Evolutionary conservation across 75 land plant genomes (phyloP).

Genomic region (Cryptomeria japonica): DNA sequence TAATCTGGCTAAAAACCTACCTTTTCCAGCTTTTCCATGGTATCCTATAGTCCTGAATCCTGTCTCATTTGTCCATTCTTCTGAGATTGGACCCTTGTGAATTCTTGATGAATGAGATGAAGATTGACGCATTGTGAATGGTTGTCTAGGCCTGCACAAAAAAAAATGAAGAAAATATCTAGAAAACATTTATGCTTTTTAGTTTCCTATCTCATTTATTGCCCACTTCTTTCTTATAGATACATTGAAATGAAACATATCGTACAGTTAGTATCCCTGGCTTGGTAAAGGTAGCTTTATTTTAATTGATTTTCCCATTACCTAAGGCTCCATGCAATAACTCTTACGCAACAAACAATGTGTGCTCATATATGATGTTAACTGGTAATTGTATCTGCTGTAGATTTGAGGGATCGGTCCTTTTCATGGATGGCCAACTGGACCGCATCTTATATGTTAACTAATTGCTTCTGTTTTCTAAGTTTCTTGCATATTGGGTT

Average conservation of each 20-base stretch:
- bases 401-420: not conserved
- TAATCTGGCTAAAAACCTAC: not conserved
- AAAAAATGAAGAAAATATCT: not conserved
- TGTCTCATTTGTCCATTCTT: not conserved
- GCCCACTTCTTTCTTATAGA: not conserved
- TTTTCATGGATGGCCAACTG: not conserved
- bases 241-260: not conserved
- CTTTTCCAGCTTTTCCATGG: not conserved
- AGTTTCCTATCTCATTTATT: not conserved
- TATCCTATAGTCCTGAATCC: not conserved
- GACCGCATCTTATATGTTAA: not conserved
- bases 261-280: not conserved
- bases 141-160: not conserved
- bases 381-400: not conserved
- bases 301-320: not conserved
- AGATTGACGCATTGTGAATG: not conserved
- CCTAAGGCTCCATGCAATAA: not conserved
- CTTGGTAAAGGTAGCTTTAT: not conserved
- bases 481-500: not conserved
- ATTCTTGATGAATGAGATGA: not conserved
- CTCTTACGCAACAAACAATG: not conserved
- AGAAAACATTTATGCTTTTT: not conserved
- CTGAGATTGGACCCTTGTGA: not conserved
- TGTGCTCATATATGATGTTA: not conserved
- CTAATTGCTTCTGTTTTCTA: not conserved